phyloP scores from a whole-genome alignment of 345 rosid genomes.

The Corymbia maculata region DNA sequence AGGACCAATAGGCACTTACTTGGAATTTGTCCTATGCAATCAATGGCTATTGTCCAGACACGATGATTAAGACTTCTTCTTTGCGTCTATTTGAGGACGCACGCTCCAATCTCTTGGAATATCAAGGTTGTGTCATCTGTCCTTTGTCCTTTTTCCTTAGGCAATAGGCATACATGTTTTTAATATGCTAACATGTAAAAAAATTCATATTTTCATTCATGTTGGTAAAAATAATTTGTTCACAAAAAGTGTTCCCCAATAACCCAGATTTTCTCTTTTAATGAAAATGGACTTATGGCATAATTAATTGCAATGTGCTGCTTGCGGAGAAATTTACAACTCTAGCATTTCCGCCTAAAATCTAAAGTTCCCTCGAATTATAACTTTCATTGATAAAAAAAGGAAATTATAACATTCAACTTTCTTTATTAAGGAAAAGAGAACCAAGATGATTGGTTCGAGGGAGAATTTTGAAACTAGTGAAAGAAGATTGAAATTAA shows the following conservation, averaged over 20 bases:
- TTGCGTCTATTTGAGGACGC: neutral
- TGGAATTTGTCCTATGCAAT: neutral
- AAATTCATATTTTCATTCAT: neutral
- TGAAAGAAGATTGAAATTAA: neutral
- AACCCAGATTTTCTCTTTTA: neutral
- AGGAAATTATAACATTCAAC: neutral
- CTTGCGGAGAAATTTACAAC: neutral
- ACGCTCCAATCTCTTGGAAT: neutral
- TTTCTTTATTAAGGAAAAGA: neutral
- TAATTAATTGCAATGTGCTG: neutral
- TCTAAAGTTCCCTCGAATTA: neutral
- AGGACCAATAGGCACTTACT: neutral
- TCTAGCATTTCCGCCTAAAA: neutral
- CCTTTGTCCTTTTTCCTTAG: neutral
- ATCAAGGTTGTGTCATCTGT: neutral
- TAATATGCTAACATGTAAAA: neutral
- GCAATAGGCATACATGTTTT: neutral
- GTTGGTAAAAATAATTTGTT: neutral
- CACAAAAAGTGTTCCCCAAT: neutral
- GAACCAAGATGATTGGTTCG: neutral
- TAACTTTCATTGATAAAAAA: neutral
- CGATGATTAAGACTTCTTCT: neutral
- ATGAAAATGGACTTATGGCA: neutral
- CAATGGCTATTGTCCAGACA: neutral
- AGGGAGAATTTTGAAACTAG: neutral